Percentiles rank a stretch among this genome's conserved stretches.
Evolutionary conservation across 768 basidiomycete genomes (phyloP).

Genomic region (Auriculariales sp.): DNA sequence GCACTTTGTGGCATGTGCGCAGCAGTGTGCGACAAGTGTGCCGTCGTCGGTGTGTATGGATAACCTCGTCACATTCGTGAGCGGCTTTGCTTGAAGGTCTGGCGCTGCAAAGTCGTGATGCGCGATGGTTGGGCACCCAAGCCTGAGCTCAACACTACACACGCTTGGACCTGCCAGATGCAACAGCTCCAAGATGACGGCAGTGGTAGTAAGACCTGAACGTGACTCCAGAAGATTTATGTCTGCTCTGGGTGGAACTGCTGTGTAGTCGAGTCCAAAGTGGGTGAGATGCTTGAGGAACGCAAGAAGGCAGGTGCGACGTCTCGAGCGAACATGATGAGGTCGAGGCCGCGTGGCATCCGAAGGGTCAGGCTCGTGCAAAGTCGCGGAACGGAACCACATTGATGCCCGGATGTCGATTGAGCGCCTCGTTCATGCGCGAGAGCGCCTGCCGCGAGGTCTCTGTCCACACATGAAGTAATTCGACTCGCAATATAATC

Average conservation of each 20-base stretch:
- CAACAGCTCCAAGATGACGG: background rate
- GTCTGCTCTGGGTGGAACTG: background rate
- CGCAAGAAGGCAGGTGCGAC: background rate
- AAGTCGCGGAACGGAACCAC: background rate
- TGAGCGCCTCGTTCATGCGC: background rate
- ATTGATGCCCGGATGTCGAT: background rate
- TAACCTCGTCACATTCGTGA: background rate
- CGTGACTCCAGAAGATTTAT: background rate
- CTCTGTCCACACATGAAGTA: conserved; percentile 20
- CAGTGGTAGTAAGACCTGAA: background rate
- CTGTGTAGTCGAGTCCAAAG: background rate
- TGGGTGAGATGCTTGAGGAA: background rate
- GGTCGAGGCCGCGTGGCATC: background rate
- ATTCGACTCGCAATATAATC: conserved; percentile 18
- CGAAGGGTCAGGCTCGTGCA: background rate
- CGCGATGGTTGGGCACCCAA: background rate
- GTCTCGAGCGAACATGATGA: background rate
- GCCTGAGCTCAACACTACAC: background rate
- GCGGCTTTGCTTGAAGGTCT: background rate
- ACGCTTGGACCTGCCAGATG: background rate
- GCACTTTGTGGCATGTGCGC: background rate
- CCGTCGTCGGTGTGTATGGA: background rate
- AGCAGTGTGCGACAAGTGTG: background rate
- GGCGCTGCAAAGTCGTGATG: background rate
- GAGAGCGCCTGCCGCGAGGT: background rate